These are phyloP conservation scores for Chaetomium sp. DNA, from an alignment of 2,329 filamentous ascomycete species.

Conservation along the genomic window DNA sequence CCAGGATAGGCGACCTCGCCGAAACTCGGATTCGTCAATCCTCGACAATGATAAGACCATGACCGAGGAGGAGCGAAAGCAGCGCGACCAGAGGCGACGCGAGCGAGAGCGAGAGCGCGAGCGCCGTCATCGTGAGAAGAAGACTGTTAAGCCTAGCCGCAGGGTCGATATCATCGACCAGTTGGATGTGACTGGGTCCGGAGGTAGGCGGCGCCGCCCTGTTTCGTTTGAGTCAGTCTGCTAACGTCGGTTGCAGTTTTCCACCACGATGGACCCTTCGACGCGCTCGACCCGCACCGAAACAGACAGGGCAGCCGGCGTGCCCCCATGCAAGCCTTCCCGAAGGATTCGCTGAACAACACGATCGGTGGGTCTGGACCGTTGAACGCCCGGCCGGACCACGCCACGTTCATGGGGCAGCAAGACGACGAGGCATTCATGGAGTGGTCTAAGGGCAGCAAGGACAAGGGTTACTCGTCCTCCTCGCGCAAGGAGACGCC, in stretches of 20 bases:
- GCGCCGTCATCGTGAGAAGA: constrained; percentile 56
- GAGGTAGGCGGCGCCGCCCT: constrained; percentile 62
- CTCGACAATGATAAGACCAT: constrained; percentile 58
- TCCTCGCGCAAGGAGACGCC: constrained; percentile 45
- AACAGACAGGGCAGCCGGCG: constrained; percentile 81
- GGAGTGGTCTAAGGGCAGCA: constrained; percentile 64
- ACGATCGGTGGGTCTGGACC: constrained; percentile 85
- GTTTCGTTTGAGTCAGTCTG: neutral
- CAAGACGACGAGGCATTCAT: constrained; percentile 81
- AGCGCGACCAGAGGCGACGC: constrained; percentile 52
- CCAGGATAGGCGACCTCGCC: constrained; percentile 58
- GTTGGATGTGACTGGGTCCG: constrained; percentile 89
- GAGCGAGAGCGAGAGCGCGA: constrained; percentile 59
- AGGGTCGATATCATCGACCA: constrained; percentile 92
- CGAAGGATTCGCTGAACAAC: constrained; percentile 90
- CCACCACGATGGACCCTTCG: constrained; percentile 96
- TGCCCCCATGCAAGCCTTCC: constrained; percentile 95
- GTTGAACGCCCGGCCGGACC: constrained; percentile 76
- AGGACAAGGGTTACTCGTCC: constrained; percentile 31
- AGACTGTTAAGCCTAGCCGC: constrained; percentile 46
- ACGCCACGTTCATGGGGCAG: constrained; percentile 82
- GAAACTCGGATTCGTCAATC: constrained; percentile 80
- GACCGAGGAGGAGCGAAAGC: constrained; percentile 61
- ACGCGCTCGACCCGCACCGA: constrained; percentile 91
- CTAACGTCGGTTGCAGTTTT: constrained; percentile 64